Base-by-base conservation (phyloP, 1,284 basidiomycete species). In the Fomitopsis palustris region DNA sequence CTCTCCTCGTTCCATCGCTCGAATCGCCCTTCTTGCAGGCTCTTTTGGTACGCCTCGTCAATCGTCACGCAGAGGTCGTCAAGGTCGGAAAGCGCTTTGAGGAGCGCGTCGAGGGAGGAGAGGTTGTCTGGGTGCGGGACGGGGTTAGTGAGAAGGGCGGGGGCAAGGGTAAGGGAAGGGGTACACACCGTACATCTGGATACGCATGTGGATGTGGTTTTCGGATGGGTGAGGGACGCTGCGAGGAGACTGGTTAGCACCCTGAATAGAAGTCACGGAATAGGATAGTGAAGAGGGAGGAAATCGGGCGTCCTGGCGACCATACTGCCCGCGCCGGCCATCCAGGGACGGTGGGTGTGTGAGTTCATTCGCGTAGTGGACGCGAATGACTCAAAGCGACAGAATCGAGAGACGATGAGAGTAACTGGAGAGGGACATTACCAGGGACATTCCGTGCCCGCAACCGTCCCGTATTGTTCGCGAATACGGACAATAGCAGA, bases 141-240 rank as follows among this genome's bases (percentile, higher is more conserved):
- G 23, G n/a, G 54, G 49, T 54, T 42, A 43, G 42, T 23, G 27
- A 14, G 9, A 52, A 21, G 16, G 16, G 17, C 19, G 9, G 23
- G 1, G 9, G 27, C 25, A 2, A 17, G 9, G 29, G 7, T 19
- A 9, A 9, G n/a, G 27, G 29, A n/a, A 42, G 43, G 12, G 25
- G 21, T 25, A 83, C 95, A 67, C 71, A 98, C 95, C 95, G 70
- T 96, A 96, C 96, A 98, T 99, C 83, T 98, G 96, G 62, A 99
- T 92, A 19, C 97, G 89, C 47, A 98, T 79, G 70, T 98, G 93
- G 67, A 98, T 97, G 71, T 93, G 90, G 68, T 93, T 92, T 78
- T 99, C 96, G 21, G 95, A 97, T 5, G 96, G 96, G 76, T 98
- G 96, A 1, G 96, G 96, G 38, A 87, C 92, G 68, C 93, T 95